Evolutionary conservation across 2,329 filamentous ascomycete genomes (phyloP).

Genomic region (Aspergillus fumigatiaffinis): DNA sequence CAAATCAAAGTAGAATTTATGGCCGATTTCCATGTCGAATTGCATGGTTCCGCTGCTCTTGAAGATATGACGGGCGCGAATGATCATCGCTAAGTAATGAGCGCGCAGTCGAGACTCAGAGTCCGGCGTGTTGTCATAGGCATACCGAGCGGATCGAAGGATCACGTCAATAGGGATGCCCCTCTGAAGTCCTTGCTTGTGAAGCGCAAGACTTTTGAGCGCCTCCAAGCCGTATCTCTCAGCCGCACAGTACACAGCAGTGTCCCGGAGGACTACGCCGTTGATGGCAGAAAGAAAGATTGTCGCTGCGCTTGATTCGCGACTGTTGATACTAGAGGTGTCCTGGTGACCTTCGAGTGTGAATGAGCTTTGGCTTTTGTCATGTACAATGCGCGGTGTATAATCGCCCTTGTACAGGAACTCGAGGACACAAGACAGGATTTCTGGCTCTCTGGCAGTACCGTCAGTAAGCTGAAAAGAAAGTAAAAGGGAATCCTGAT

Average conservation of each 20-base stretch:
- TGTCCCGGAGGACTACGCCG: slow-evolving; percentile 81
- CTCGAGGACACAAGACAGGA: slow-evolving; percentile 90
- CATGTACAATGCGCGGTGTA: slow-evolving; percentile 81
- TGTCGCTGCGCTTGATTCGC: slow-evolving; percentile 67
- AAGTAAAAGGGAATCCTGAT: background rate
- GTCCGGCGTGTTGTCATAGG: slow-evolving; percentile 92
- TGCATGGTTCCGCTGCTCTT: slow-evolving; percentile 99
- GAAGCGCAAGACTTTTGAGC: slow-evolving; percentile 83
- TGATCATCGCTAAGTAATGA: slow-evolving; percentile 96
- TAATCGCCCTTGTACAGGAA: slow-evolving; percentile 98
- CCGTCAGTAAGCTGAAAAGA: background rate
- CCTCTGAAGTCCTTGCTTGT: slow-evolving; percentile 90
- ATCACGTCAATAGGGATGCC: slow-evolving; percentile 91
- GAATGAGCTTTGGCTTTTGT: slow-evolving; percentile 83
- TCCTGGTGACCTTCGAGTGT: slow-evolving; percentile 72
- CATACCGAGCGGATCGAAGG: slow-evolving; percentile 87
- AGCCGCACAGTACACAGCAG: slow-evolving; percentile 88
- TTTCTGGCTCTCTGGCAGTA: slow-evolving; percentile 70
- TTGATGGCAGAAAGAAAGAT: slow-evolving; percentile 71
- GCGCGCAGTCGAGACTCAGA: slow-evolving; percentile 88
- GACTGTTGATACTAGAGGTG: slow-evolving; percentile 53
- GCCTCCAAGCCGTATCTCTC: slow-evolving; percentile 88
- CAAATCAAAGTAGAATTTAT: slow-evolving; percentile 94
- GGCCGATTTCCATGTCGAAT: slow-evolving; percentile 94
- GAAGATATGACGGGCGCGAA: slow-evolving; percentile 94